phyloP scores from a whole-genome alignment of 2,329 filamentous ascomycete species.

The Aspergillus novoparasiticus region DNA sequence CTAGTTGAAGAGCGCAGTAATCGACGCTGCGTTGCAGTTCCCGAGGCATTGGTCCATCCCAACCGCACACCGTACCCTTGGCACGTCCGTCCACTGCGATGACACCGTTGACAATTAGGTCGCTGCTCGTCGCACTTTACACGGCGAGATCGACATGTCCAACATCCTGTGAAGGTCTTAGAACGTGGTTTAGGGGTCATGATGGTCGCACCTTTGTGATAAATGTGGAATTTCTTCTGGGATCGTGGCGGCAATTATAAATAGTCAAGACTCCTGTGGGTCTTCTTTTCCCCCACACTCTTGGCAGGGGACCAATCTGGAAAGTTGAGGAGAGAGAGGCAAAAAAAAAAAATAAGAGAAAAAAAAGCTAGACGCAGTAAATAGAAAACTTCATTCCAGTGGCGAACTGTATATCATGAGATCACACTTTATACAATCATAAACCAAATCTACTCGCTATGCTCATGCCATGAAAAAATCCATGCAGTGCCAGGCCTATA shows the following conservation, averaged over 20 bases:
- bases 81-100: constrained; percentile 23
- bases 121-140: constrained; percentile 21
- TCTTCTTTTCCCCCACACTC: not conserved
- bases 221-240: not conserved
- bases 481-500: not conserved
- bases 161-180: constrained; percentile 17
- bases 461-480: not conserved
- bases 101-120: constrained; percentile 24
- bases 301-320: not conserved
- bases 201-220: not conserved
- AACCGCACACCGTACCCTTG: constrained; percentile 27
- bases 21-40: not conserved
- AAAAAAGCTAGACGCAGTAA: too few species aligned
- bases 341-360: too few species aligned
- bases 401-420: not conserved
- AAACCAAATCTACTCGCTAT: not conserved
- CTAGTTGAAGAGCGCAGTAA: not conserved
- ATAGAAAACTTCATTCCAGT: not conserved
- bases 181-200: constrained; percentile 6
- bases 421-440: not conserved
- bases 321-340: too few species aligned
- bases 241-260: not conserved
- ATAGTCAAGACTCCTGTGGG: not conserved
- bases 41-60: constrained; percentile 17
- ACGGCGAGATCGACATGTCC: constrained; percentile 19